A percentile compares a stretch with the other conserved stretches of the same genome.
Evolutionary conservation across 352 stramenopile species (phyloP).

Genomic region (Phytophthora chlamydospora): DNA sequence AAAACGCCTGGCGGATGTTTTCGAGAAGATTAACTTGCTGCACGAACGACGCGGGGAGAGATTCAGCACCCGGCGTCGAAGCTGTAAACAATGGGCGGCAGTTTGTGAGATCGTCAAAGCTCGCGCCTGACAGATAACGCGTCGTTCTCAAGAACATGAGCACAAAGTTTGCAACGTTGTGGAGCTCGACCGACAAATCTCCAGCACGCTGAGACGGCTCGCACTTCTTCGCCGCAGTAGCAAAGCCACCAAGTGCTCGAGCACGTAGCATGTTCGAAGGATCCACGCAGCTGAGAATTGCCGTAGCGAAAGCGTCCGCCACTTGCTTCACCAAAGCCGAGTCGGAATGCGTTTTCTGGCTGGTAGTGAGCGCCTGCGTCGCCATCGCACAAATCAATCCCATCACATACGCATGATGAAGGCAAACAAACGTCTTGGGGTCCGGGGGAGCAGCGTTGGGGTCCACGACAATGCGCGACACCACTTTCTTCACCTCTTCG

Average conservation of each 20-base stretch:
- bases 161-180: conserved; percentile 80
- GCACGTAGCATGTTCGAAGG: conserved; percentile 59
- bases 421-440: conserved; percentile 71
- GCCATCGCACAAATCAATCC: conserved; percentile 81
- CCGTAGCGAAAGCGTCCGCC: conserved; percentile 73
- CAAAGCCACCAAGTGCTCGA: conserved; percentile 63
- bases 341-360: conserved; percentile 59
- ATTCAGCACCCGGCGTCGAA: conserved; percentile 50
- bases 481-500: conserved; percentile 80
- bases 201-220: conserved; percentile 45
- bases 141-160: conserved; percentile 75
- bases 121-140: conserved; percentile 60
- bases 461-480: conserved; percentile 67
- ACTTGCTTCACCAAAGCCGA: conserved; percentile 71
- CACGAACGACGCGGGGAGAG: conserved; percentile 72
- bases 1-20: conserved; percentile 57
- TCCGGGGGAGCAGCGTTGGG: conserved; percentile 50
- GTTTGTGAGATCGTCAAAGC: conserved; percentile 64
- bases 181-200: conserved; percentile 69
- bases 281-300: conserved; percentile 81
- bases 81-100: conserved; percentile 61
- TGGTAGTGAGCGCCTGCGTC: conserved; percentile 76
- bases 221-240: conserved; percentile 55
- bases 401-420: conserved; percentile 83
- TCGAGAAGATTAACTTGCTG: conserved; percentile 75